phyloP scores from a whole-genome alignment of 306 rosid genomes.

The Quercus cerris region DNA sequence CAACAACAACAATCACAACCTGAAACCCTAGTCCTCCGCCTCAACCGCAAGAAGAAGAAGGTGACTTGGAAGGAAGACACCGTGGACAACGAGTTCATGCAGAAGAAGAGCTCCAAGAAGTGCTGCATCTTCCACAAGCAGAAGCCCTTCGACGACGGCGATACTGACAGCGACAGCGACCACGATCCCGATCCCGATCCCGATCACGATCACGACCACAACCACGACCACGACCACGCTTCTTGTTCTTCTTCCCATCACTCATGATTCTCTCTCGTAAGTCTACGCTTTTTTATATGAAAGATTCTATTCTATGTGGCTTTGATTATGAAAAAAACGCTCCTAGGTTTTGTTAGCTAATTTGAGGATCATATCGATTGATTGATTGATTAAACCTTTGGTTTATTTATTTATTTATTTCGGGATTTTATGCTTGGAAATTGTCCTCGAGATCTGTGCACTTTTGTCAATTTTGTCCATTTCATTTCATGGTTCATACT shows the following conservation, averaged over 20 bases:
- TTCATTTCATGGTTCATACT: no score
- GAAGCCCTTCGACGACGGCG: constrained; percentile 83
- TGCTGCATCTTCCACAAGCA: constrained; percentile 92
- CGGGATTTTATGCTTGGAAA: no score
- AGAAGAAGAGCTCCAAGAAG: constrained; percentile 94
- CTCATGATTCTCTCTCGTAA: background rate
- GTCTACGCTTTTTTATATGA: background rate
- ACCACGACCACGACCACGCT: constrained; percentile 26
- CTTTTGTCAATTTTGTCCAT: no score
- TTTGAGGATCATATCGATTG: no score
- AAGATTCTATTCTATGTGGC: no score
- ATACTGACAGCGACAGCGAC: constrained; percentile 68
- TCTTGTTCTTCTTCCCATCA: constrained; percentile 45
- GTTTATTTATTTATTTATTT: no score
- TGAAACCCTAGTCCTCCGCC: constrained; percentile 60
- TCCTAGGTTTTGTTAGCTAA: no score
- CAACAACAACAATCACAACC: constrained; percentile 20
- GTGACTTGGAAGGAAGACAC: constrained; percentile 94
- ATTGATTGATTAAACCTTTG: no score
- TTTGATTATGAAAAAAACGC: no score
- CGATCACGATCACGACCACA: background rate
- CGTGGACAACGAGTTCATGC: constrained; percentile 92
- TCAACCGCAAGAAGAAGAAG: constrained; percentile 83
- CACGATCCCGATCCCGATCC: background rate
- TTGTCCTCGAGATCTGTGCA: no score